Conservation (phyloP, 2,329 filamentous ascomycete genomes). For the Lasiodiplodia gonubiensis region DNA sequence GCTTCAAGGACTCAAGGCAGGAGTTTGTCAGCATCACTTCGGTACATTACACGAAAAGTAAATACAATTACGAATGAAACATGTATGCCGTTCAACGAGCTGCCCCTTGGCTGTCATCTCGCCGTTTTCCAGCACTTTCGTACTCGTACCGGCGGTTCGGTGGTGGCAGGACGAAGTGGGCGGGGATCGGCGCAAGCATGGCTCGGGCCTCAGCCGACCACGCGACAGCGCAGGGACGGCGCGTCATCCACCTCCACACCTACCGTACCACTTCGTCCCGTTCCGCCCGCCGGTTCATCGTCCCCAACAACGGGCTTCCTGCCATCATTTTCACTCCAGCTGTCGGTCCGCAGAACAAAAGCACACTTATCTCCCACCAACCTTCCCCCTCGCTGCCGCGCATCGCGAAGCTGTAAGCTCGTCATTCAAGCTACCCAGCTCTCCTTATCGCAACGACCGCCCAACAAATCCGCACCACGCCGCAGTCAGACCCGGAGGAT, state of each 20-base stretch:
- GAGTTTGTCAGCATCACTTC: neutral
- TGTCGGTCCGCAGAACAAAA: neutral
- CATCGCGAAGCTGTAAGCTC: neutral
- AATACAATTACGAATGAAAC: neutral
- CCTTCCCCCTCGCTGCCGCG: neutral
- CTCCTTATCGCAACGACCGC: neutral
- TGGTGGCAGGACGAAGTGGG: neutral
- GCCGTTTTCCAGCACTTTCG: neutral
- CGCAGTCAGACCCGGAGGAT: neutral
- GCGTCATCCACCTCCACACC: slow-evolving; percentile 3
- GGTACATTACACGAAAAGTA: neutral
- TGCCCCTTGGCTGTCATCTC: neutral
- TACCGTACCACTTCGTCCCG: neutral
- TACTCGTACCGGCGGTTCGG: neutral
- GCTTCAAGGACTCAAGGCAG: neutral
- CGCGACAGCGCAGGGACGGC: neutral
- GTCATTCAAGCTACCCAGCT: neutral
- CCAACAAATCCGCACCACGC: neutral
- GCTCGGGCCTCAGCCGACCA: slow-evolving; percentile 1
- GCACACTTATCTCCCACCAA: neutral
- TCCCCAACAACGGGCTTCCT: neutral
- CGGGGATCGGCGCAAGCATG: slow-evolving; percentile 13
- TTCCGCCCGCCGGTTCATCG: neutral
- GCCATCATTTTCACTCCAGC: neutral
- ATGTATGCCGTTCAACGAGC: neutral